phyloP scores from a whole-genome alignment of 2,329 filamentous ascomycete species.

The Bipolaris bicolor region DNA sequence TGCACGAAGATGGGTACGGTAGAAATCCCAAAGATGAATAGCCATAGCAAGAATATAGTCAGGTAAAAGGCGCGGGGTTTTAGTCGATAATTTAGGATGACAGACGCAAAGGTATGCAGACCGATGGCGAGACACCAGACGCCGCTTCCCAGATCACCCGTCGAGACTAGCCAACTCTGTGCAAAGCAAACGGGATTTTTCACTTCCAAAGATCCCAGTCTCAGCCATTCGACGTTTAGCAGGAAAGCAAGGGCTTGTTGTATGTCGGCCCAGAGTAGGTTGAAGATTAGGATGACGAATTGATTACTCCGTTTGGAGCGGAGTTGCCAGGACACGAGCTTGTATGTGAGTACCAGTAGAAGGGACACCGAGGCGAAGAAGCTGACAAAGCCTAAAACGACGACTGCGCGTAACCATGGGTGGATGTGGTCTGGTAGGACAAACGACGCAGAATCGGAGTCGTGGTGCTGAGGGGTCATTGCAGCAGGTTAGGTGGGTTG shows the following conservation, averaged over 20 bases:
- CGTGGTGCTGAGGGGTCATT: slow-evolving; percentile 32
- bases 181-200: slow-evolving; percentile 63
- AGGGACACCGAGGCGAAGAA: slow-evolving; percentile 54
- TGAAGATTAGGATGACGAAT: slow-evolving; percentile 72
- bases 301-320: slow-evolving; percentile 60
- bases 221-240: slow-evolving; percentile 66
- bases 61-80: slow-evolving; percentile 59
- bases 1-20: slow-evolving; percentile 58
- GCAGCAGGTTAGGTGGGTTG: slow-evolving; percentile 1
- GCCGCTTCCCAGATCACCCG: slow-evolving; percentile 69
- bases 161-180: slow-evolving; percentile 73
- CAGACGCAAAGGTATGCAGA: slow-evolving; percentile 68
- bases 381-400: slow-evolving; percentile 55
- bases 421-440: slow-evolving; percentile 44
- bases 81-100: slow-evolving; percentile 63
- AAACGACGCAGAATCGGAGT: slow-evolving; percentile 39
- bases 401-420: slow-evolving; percentile 55
- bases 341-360: slow-evolving; percentile 54
- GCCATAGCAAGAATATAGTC: slow-evolving; percentile 60
- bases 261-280: slow-evolving; percentile 71
- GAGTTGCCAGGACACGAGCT: slow-evolving; percentile 51
- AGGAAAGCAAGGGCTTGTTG: slow-evolving; percentile 70
- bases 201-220: slow-evolving; percentile 60
- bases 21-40: slow-evolving; percentile 64
- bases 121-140: slow-evolving; percentile 72